Conservation (phyloP, 805 yeast genomes). For the Wickerhamiella azymoides region DNA sequence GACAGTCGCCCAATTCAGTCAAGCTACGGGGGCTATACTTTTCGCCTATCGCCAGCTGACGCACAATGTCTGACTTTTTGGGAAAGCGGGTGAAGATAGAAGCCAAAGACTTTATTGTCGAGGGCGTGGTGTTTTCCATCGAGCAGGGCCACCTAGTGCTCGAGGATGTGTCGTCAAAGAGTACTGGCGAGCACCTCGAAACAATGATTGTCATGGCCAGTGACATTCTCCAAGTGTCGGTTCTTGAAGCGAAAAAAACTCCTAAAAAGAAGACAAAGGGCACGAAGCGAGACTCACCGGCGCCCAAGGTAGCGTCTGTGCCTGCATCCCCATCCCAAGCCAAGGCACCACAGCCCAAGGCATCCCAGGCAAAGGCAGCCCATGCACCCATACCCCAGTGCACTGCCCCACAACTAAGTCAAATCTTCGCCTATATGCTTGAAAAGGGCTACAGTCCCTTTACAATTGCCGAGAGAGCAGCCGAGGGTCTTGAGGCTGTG, state of each 20-base stretch:
- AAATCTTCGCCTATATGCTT: conserved; percentile 47
- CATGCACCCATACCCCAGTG: too few relatives aligned
- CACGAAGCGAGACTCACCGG: too few relatives aligned
- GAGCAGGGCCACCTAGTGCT: conserved; percentile 7
- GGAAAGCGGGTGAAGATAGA: conserved; percentile 18
- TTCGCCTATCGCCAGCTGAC: too few relatives aligned
- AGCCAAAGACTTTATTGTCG: conserved; percentile 11
- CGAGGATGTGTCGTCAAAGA: not conserved
- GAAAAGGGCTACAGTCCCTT: conserved; percentile 38
- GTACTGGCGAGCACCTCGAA: conserved; percentile 4
- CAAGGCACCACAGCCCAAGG: too few relatives aligned
- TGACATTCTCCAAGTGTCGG: conserved; percentile 16
- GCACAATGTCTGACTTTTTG: conserved; percentile 12
- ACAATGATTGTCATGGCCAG: conserved; percentile 11
- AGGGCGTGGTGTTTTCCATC: conserved; percentile 11
- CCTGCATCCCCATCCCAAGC: too few relatives aligned
- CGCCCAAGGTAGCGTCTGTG: too few relatives aligned
- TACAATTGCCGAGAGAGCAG: conserved; percentile 49
- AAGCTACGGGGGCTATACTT: too few relatives aligned
- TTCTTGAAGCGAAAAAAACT: conserved; percentile 9
- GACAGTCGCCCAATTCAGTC: too few relatives aligned
- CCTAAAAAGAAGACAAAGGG: not conserved
- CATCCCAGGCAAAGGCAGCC: too few relatives aligned
- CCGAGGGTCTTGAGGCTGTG: conserved; percentile 47
- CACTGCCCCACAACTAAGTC: conserved; percentile 67